These are phyloP conservation scores for Acarospora socialis DNA, from an alignment of 2,329 filamentous ascomycete genomes.

Conservation along the genomic window DNA sequence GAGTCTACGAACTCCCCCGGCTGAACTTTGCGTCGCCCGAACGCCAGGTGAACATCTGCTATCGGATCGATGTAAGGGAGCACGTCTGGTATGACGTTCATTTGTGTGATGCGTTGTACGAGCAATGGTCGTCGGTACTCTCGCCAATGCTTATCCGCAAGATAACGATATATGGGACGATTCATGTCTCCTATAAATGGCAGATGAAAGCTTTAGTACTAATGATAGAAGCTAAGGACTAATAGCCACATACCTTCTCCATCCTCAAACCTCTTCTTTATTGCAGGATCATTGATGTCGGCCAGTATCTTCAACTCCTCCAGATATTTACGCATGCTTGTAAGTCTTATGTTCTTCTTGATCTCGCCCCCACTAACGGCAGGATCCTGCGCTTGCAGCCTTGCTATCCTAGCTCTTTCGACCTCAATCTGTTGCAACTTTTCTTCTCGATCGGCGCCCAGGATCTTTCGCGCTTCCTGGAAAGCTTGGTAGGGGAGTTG, in stretches of 20 bases:
- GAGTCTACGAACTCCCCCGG: slow-evolving; percentile 71
- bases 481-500: slow-evolving; percentile 95
- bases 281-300: slow-evolving; percentile 86
- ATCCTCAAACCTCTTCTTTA: slow-evolving; percentile 91
- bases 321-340: slow-evolving; percentile 55
- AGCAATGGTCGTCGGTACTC: slow-evolving; percentile 66
- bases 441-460: slow-evolving; percentile 64
- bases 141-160: slow-evolving; percentile 80
- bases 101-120: slow-evolving; percentile 71
- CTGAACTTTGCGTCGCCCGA: slow-evolving; percentile 53
- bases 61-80: slow-evolving; percentile 64
- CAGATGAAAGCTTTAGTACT: slow-evolving; percentile 5
- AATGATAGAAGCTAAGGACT: neutral
- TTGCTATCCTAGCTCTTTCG: slow-evolving; percentile 54
- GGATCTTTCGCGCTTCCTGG: slow-evolving; percentile 79
- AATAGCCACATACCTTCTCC: slow-evolving; percentile 51
- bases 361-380: slow-evolving; percentile 47
- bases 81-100: slow-evolving; percentile 78
- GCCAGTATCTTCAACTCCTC: slow-evolving; percentile 75
- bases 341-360: slow-evolving; percentile 52
- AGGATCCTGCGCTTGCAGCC: slow-evolving; percentile 45
- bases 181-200: slow-evolving; percentile 64
- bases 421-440: slow-evolving; percentile 61
- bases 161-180: slow-evolving; percentile 87
- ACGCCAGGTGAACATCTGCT: slow-evolving; percentile 69